Evolutionary conservation across 768 basidiomycete genomes (phyloP).

Genomic region (Butyriboletus loyo): DNA sequence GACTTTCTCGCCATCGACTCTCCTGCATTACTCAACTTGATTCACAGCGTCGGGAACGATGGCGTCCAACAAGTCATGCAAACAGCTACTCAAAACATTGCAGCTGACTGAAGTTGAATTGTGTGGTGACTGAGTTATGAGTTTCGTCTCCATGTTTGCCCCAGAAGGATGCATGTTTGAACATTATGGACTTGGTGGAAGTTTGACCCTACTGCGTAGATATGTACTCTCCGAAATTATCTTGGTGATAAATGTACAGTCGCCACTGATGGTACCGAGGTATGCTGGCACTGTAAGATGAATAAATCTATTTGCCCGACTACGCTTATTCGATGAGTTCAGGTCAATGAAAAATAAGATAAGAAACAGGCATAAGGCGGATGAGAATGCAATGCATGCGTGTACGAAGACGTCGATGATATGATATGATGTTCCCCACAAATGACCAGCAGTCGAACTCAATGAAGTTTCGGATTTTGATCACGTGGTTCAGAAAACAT

Average conservation of each 20-base stretch:
- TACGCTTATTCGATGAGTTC: too few relatives aligned
- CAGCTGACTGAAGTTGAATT: conserved; percentile 17
- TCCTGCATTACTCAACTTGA: conserved; percentile 1
- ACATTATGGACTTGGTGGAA: background rate
- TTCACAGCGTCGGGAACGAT: conserved; percentile 29
- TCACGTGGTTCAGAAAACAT: conserved; percentile 17
- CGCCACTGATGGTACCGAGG: background rate
- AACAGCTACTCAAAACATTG: conserved; percentile 36
- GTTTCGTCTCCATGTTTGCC: background rate
- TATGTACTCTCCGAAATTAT: background rate
- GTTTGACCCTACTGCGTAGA: background rate
- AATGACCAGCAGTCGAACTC: too few relatives aligned
- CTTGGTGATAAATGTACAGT: background rate
- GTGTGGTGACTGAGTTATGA: background rate
- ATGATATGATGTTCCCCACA: too few relatives aligned
- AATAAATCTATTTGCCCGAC: background rate
- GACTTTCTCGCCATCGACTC: conserved; percentile 6
- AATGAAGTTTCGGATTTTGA: background rate
- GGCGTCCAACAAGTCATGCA: conserved; percentile 31
- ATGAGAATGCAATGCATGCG: too few relatives aligned
- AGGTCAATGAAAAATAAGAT: too few relatives aligned
- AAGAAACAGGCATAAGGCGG: too few relatives aligned
- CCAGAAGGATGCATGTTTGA: background rate
- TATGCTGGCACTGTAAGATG: too few relatives aligned
- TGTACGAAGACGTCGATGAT: too few relatives aligned